phyloP scores from a whole-genome alignment of 331 rosid species.

The Acacia concinna region DNA sequence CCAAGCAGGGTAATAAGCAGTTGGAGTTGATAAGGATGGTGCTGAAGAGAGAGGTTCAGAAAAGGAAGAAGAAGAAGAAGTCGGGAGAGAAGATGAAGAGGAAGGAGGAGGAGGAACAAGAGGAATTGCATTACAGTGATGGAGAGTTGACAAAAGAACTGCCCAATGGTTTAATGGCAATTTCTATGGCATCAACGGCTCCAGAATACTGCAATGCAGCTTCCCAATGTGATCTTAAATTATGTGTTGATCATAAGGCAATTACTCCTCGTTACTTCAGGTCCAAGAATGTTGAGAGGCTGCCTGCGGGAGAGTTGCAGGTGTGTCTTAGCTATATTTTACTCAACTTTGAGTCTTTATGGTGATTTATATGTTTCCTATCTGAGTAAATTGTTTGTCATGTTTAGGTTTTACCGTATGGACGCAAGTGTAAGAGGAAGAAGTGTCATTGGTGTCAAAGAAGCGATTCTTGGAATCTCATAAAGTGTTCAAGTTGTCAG shows the following conservation, averaged over 20 bases:
- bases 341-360: neutral
- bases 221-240: constrained; percentile 50
- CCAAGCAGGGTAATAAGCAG: constrained; percentile 59
- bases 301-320: constrained; percentile 61
- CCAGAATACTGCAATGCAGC: constrained; percentile 56
- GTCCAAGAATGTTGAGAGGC: constrained; percentile 85
- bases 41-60: constrained; percentile 78
- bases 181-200: constrained; percentile 57
- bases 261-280: constrained; percentile 63
- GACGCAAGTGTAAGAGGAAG: constrained; percentile 55
- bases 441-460: constrained; percentile 89
- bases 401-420: constrained; percentile 56
- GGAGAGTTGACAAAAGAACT: constrained; percentile 67
- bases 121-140: constrained; percentile 47
- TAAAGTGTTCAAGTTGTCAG: constrained; percentile 77
- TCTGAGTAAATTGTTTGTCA: neutral
- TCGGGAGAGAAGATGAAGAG: constrained; percentile 23
- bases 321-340: constrained; percentile 32
- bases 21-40: constrained; percentile 89
- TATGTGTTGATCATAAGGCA: constrained; percentile 43
- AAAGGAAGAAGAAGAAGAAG: constrained; percentile 51
- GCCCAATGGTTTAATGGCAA: constrained; percentile 89
- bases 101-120: constrained; percentile 27
- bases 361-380: neutral
- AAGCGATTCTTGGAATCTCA: constrained; percentile 63